Percentiles rank a stretch among this genome's conserved stretches.
Conservation (phyloP, 305 asterid species). For the Solanum hybrid region DNA sequence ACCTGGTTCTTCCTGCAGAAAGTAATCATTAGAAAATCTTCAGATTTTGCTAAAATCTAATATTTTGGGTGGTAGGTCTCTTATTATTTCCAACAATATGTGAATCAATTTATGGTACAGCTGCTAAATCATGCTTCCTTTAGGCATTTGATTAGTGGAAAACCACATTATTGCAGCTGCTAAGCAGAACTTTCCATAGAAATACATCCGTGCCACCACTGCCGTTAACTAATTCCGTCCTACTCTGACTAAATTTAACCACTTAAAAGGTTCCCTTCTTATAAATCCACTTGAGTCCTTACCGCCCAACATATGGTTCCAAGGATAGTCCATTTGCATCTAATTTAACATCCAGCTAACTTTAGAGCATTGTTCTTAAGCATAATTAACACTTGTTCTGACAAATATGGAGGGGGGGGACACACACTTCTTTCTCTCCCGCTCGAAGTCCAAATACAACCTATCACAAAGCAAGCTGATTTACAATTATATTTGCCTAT, state of each 20-base stretch:
- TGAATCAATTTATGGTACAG: neutral
- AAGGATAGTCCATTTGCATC: neutral
- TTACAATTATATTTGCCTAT: neutral
- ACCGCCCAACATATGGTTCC: neutral
- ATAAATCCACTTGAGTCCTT: neutral
- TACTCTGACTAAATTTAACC: neutral
- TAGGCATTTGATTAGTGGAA: neutral
- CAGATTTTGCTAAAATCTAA: neutral
- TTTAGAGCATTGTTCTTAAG: neutral
- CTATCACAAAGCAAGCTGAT: neutral
- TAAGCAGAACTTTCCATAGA: neutral
- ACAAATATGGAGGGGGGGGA: neutral
- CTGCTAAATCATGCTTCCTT: neutral
- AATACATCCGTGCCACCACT: neutral
- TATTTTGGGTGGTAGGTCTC: neutral
- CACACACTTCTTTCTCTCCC: neutral
- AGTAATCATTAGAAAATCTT: neutral
- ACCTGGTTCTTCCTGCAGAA: conserved; percentile 92
- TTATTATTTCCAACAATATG: neutral
- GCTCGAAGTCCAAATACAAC: neutral
- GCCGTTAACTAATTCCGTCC: neutral
- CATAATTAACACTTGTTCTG: neutral
- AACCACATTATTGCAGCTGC: neutral
- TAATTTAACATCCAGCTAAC: neutral
- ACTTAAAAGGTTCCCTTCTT: neutral